phyloP scores from a whole-genome alignment of 1,284 basidiomycete species.

The Schizopora paradoxa region DNA sequence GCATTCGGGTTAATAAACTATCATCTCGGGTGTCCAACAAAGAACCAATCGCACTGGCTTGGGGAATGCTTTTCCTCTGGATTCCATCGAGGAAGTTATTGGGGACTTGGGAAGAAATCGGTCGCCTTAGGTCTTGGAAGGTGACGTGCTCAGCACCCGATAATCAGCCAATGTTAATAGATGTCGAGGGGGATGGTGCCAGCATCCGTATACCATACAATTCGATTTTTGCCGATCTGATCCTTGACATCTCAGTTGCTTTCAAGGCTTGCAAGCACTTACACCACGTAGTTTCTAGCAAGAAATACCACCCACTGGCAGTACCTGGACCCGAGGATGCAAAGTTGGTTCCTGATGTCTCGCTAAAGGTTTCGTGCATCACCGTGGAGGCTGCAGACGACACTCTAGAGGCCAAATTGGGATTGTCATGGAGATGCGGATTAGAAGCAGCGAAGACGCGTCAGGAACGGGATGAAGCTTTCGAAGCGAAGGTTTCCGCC shows the following conservation, averaged over 20 bases:
- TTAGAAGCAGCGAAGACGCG: slow-evolving; percentile 72
- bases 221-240: slow-evolving; percentile 70
- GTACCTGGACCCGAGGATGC: slow-evolving; percentile 64
- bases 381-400: slow-evolving; percentile 87
- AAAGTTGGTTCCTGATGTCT: slow-evolving; percentile 65
- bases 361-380: slow-evolving; percentile 54
- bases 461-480: slow-evolving; percentile 75
- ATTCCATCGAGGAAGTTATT: slow-evolving; percentile 35
- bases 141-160: slow-evolving; percentile 35
- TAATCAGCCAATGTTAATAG: slow-evolving; percentile 33
- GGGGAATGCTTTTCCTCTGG: slow-evolving; percentile 39
- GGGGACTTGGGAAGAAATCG: slow-evolving; percentile 75
- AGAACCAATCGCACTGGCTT: slow-evolving; percentile 21
- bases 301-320: slow-evolving; percentile 41
- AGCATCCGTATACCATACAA: slow-evolving; percentile 77
- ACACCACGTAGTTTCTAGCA: slow-evolving; percentile 37
- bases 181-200: slow-evolving; percentile 58
- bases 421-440: slow-evolving; percentile 76
- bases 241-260: slow-evolving; percentile 60
- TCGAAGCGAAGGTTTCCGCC: slow-evolving; percentile 69
- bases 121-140: slow-evolving; percentile 57
- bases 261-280: slow-evolving; percentile 70
- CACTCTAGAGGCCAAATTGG: slow-evolving; percentile 77
- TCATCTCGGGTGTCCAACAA: slow-evolving; percentile 21
- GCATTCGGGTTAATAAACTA: slow-evolving; percentile 43